A percentile compares a stretch with the other conserved stretches of the same genome.
These are phyloP conservation scores for Graphium sp. DNA, from an alignment of 2,329 filamentous ascomycete species.

Conservation along the genomic window DNA sequence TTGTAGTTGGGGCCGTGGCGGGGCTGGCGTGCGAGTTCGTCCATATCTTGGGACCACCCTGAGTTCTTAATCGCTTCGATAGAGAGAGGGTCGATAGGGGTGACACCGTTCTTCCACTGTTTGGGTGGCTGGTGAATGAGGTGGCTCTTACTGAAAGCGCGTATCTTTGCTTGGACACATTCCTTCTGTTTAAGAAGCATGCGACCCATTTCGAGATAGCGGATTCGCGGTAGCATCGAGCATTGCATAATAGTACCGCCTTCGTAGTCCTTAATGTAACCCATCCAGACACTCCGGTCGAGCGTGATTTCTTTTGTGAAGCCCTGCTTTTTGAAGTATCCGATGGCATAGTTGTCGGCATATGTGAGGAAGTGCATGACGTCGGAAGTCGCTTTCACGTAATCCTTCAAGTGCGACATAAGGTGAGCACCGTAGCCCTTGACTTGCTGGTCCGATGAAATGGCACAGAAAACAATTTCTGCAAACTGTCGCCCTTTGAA, in stretches of 20 bases:
- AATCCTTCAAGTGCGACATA: constrained; percentile 96
- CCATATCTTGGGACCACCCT: constrained; percentile 96
- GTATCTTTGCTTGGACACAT: constrained; percentile 84
- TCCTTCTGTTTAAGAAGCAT: constrained; percentile 98
- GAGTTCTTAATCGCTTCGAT: constrained; percentile 82
- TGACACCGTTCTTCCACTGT: constrained; percentile 64
- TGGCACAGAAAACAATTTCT: constrained; percentile 97
- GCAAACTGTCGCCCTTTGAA: constrained; percentile 88
- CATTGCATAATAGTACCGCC: constrained; percentile 99
- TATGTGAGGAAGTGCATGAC: constrained; percentile 99
- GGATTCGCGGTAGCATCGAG: constrained; percentile 85
- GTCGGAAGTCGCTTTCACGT: constrained; percentile 88
- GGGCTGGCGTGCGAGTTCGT: constrained; percentile 84
- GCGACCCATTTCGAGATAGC: constrained; percentile 80
- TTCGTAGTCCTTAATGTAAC: constrained; percentile 99
- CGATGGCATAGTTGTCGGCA: constrained; percentile 96
- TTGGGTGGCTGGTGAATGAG: constrained; percentile 72
- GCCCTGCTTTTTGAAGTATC: constrained; percentile 98
- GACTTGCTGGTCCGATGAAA: constrained; percentile 94
- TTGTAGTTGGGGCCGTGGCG: constrained; percentile 95
- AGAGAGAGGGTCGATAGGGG: constrained; percentile 65
- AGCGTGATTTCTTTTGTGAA: constrained; percentile 98
- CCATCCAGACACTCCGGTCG: constrained; percentile 87
- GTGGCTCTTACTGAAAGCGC: constrained; percentile 77
- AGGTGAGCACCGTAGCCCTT: constrained; percentile 96